phyloP scores from a whole-genome alignment of 1,284 basidiomycete genomes.

The Trametes versicolor region DNA sequence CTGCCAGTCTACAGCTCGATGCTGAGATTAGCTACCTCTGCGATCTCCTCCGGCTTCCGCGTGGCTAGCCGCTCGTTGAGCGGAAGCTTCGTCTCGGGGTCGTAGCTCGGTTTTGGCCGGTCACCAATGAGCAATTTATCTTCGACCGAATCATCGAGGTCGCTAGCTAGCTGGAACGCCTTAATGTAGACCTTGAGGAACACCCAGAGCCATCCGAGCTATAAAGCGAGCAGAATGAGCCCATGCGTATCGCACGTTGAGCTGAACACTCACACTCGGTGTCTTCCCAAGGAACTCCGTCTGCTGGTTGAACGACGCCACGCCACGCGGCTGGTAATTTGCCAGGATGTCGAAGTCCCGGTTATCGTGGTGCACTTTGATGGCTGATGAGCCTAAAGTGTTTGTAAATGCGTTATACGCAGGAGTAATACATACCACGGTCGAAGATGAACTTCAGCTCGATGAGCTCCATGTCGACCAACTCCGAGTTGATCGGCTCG shows the following conservation, averaged over 20 bases:
- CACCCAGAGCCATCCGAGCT: constrained; percentile 75
- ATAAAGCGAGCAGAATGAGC: constrained; percentile 14
- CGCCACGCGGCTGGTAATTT: constrained; percentile 73
- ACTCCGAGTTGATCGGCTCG: constrained; percentile 71
- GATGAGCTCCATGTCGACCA: constrained; percentile 82
- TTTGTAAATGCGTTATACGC: neutral
- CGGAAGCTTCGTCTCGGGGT: constrained; percentile 59
- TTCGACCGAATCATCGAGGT: constrained; percentile 79
- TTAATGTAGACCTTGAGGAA: constrained; percentile 82
- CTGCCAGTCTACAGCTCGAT: neutral
- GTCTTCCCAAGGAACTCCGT: constrained; percentile 70
- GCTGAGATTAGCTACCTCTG: constrained; percentile 55
- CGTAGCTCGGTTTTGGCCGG: constrained; percentile 70
- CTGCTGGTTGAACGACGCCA: constrained; percentile 66
- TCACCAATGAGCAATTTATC: constrained; percentile 83
- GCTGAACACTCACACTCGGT: constrained; percentile 62
- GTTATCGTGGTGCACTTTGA: constrained; percentile 79
- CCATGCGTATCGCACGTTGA: neutral
- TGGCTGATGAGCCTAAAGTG: constrained; percentile 14
- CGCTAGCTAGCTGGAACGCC: constrained; percentile 78
- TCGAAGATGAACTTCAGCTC: constrained; percentile 87
- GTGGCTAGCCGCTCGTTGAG: constrained; percentile 64
- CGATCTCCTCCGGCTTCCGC: constrained; percentile 60
- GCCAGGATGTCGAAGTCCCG: constrained; percentile 83
- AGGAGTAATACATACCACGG: constrained; percentile 58